Evolutionary conservation across 2,329 filamentous ascomycete species (phyloP).

Genomic region (Ceratocystis smalleyi): DNA sequence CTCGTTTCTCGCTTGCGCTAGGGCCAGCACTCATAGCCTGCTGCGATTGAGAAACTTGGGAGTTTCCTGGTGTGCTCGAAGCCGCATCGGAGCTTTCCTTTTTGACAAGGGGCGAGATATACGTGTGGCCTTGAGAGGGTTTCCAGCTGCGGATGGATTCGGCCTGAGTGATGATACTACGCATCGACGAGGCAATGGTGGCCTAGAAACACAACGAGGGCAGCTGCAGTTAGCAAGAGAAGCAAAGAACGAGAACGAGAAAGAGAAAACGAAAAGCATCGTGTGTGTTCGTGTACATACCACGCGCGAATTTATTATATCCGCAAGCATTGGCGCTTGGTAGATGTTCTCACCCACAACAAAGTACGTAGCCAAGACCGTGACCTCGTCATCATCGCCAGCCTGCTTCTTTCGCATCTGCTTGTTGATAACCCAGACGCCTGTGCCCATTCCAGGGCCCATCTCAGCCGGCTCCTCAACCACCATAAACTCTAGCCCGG

Average conservation of each 20-base stretch:
- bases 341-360: conserved; percentile 52
- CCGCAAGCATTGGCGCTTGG: conserved; percentile 46
- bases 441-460: conserved; percentile 47
- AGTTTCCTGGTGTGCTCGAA: conserved; percentile 21
- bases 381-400: conserved; percentile 42
- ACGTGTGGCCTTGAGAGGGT: conserved; percentile 38
- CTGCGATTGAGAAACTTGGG: conserved; percentile 19
- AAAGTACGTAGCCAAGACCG: conserved; percentile 45
- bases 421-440: conserved; percentile 56
- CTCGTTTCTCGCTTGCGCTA: conserved; percentile 26
- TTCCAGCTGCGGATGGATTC: conserved; percentile 39
- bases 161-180: conserved; percentile 36
- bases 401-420: conserved; percentile 45
- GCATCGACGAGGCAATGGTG: conserved; percentile 39
- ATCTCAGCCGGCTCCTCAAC: conserved; percentile 49
- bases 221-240: background rate
- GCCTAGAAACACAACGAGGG: conserved; percentile 25
- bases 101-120: conserved; percentile 27
- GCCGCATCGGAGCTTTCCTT: conserved; percentile 20
- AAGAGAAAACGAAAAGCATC: background rate
- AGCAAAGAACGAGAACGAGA: background rate
- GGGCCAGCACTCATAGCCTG: conserved; percentile 12
- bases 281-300: conserved; percentile 26
- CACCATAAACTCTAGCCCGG: conserved; percentile 50
- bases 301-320: conserved; percentile 43